Base-by-base conservation (phyloP, 345 rosid genomes). In the Brassica incana region DNA sequence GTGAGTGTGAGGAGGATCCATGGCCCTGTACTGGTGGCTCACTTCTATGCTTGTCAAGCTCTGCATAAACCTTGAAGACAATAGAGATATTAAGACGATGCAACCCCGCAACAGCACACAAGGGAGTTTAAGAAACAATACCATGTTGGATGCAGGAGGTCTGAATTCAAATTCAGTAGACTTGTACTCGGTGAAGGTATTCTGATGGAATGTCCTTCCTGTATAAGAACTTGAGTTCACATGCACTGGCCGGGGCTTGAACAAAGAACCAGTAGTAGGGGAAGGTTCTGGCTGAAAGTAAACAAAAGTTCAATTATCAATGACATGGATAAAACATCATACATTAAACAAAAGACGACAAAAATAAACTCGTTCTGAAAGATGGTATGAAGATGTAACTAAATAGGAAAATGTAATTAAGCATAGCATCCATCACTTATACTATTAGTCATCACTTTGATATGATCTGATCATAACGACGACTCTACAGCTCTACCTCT, bases 261-360 rank as follows among this genome's bases (percentile, higher is more conserved):
- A 56, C 77, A 95, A 85, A 69, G 97, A 89, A 54, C 99, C 99
- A 4, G 97, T 90, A 61, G 98, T 91, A 68, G 97, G 98, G 64
- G 98, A 95, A 72, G 98, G 98, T 81, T 93, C 99, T 60, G 88
- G 88, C 99, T 93, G 88, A 80, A 83, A 84, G 79, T 79, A 52
- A 67, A 75, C 59, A 62, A 85, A 58, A 71, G 58, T 61, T 68
- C 5, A 32, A 35, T 36, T 2, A 36, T 74, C 63, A 77, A 65
- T 78, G 79, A 40, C 10, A 32, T 38, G 45, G 45, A 38, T 38
- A 38, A 33, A 8, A 35, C 38, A 38, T 38, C 45, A 38, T 35
- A 35, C 38, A 35, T 35, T 27, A 7, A 27, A 35, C 38, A 35
- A 7, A 35, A 35, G 38, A 35, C 38, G 6, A 20, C 60, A 76